Base-by-base conservation (phyloP, 2,329 filamentous ascomycete genomes). In the Ophiostoma perfectum region DNA sequence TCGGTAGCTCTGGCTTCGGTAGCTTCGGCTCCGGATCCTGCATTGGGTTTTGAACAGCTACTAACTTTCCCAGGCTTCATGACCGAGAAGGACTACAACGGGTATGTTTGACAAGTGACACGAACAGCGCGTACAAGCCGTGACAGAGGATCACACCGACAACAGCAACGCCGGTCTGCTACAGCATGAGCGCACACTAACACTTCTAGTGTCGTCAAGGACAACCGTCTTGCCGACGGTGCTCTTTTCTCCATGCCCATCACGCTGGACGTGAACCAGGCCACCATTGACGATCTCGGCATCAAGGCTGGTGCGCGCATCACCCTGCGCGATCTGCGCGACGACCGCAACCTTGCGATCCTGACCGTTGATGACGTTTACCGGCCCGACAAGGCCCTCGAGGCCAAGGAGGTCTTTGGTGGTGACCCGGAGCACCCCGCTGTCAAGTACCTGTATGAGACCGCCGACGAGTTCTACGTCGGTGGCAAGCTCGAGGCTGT, bases 211-310 rank as follows among this genome's bases (percentile, higher is more conserved):
- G 95, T 99, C 72, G 93, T 97, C 73, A 88, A 90, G 79, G 87
- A 94, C 74, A 89, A 91, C 82, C 91, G 95, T 75, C 90, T 99
- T 70, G 88, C 88, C 70, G 89, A 92, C 81, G 95, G 95, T 78
- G 89, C 88, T 78, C 90, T 99, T 75, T 98, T 98, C 83, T 91
- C 88, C 80, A 99, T 99, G 82, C 95, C 95, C 76, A 98, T 99
- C 80, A 96, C 91, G 75, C 89, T 99, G 73, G 95, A 99, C 79
- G 83, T 96, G 71, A 87, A 85, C 72, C 83, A 92, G 78, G 81
- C 89, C 76, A 87, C 87, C 70, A 91, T 98, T 77, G 84, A 94
- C 73, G 84, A 88, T 74, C 78, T 90, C 44, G 88, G 87, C 72
- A 84, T 97, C 76, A 91, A 95, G 86, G 76, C 91, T 39, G 93